phyloP scores from a whole-genome alignment of 768 basidiomycete species.

The Kwoniella sp. region DNA sequence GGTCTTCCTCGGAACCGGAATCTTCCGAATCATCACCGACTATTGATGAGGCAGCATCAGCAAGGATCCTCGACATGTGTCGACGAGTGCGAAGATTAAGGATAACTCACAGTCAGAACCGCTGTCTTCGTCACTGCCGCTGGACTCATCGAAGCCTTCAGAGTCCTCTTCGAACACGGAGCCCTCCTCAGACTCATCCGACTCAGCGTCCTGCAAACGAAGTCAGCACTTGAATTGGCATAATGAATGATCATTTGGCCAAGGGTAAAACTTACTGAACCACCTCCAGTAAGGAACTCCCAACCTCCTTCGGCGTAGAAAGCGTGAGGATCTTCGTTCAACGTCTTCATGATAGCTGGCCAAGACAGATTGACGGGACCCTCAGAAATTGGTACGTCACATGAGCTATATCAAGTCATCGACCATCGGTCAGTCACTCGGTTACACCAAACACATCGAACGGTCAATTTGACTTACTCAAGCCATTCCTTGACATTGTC shows the following conservation, averaged over 20 bases:
- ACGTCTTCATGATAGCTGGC: conserved; percentile 97
- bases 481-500: conserved; percentile 99
- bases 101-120: conserved; percentile 65
- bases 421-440: no score
- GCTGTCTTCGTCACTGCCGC: conserved; percentile 61
- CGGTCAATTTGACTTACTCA: conserved; percentile 65
- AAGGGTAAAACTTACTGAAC: conserved; percentile 62
- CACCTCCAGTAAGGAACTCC: conserved; percentile 76
- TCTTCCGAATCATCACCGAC: conserved; percentile 47
- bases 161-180: conserved; percentile 57
- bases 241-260: no score
- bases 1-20: conserved; percentile 45
- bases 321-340: conserved; percentile 90
- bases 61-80: no score
- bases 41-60: conserved; percentile 7
- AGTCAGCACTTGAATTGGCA: no score
- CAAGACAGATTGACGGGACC: conserved; percentile 97
- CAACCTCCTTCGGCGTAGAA: conserved; percentile 98
- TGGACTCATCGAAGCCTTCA: conserved; percentile 56
- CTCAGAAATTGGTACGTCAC: conserved; percentile 93
- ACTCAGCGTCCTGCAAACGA: conserved; percentile 52
- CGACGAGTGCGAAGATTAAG: not conserved
- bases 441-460: not conserved
- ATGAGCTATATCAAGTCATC: conserved; percentile 92
- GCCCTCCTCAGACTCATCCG: conserved; percentile 45